phyloP scores from a whole-genome alignment of 352 stramenopile species.

The Globisporangium okanoganense region DNA sequence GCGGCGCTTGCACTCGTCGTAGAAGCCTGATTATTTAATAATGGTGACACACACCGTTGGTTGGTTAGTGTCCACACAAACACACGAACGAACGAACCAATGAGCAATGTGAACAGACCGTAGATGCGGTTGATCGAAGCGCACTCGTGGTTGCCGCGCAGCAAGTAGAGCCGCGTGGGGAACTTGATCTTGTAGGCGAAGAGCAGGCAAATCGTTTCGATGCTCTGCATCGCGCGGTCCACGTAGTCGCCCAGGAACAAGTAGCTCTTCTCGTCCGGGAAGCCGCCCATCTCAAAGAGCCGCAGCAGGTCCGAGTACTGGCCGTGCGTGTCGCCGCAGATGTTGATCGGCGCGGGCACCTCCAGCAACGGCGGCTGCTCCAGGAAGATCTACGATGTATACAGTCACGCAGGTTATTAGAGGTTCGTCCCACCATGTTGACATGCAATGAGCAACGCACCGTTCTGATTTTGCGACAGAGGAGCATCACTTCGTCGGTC shows the following conservation, averaged over 20 bases:
- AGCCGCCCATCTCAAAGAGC: conserved; percentile 91
- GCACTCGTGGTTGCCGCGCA: conserved; percentile 80
- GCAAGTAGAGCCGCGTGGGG: conserved; percentile 81
- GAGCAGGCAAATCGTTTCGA: conserved; percentile 81
- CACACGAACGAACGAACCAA: not conserved
- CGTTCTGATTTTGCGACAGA: conserved; percentile 74
- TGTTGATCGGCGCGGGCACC: conserved; percentile 93
- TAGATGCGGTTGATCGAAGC: conserved; percentile 84
- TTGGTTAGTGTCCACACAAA: not conserved
- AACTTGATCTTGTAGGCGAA: conserved; percentile 88
- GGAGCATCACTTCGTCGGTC: conserved; percentile 68
- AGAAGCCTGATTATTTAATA: conserved; percentile 93
- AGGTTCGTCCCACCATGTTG: not conserved
- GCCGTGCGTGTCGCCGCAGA: conserved; percentile 94
- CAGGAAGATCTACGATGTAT: conserved; percentile 52
- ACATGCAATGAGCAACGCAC: conserved; percentile 18
- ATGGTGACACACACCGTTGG: not conserved
- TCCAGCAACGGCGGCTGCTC: conserved; percentile 92
- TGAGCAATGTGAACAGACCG: conserved; percentile 18
- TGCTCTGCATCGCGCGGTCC: conserved; percentile 85
- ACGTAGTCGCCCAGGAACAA: conserved; percentile 85
- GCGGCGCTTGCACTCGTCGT: conserved; percentile 97
- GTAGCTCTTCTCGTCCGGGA: conserved; percentile 83
- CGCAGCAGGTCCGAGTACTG: conserved; percentile 98
- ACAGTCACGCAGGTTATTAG: not conserved